A percentile compares a stretch with the other conserved stretches of the same genome.
These are phyloP conservation scores for Nothopassalora personata DNA, from an alignment of 2,329 filamentous ascomycete genomes.

Conservation along the genomic window DNA sequence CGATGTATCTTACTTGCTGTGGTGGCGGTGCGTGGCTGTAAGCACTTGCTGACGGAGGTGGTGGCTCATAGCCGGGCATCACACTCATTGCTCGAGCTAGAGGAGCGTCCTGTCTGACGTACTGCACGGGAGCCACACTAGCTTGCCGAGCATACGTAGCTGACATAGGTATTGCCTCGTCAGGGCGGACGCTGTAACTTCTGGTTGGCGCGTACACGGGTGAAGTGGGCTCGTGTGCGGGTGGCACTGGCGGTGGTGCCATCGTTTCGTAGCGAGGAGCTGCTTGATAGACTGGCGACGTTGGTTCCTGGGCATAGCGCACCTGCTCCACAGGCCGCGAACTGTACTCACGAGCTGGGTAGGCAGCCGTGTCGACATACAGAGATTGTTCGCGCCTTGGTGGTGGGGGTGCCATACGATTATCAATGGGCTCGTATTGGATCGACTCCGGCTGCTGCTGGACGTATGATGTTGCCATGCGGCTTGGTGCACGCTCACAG, in stretches of 20 bases:
- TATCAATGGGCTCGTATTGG: constrained; percentile 43
- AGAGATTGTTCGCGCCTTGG: constrained; percentile 21
- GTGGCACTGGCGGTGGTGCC: constrained; percentile 16
- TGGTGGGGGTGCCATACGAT: constrained; percentile 26
- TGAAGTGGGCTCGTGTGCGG: constrained; percentile 34
- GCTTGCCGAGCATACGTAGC: constrained; percentile 23
- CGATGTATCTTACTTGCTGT: constrained; percentile 36
- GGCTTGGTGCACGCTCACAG: constrained; percentile 57
- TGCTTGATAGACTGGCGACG: constrained; percentile 27
- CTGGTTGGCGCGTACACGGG: constrained; percentile 22
- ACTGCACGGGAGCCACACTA: constrained; percentile 41
- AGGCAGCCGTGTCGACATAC: constrained; percentile 28
- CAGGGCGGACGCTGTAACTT: constrained; percentile 35
- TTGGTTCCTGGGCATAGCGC: constrained; percentile 23
- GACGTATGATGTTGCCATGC: constrained; percentile 34
- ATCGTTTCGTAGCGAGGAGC: constrained; percentile 17
- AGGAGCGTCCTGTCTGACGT: constrained; percentile 28
- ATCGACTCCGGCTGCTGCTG: constrained; percentile 27
- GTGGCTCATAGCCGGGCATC: constrained; percentile 30
- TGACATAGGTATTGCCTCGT: constrained; percentile 48
- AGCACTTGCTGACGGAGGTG: constrained; percentile 6
- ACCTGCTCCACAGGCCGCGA: constrained; percentile 15
- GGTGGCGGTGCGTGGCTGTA: constrained; percentile 17
- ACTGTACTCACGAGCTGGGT: constrained; percentile 21
- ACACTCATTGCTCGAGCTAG: constrained; percentile 37